These are phyloP conservation scores for Coemansia sp. DNA, from an alignment of 192 early-diverging fungal genomes.

Conservation along the genomic window DNA sequence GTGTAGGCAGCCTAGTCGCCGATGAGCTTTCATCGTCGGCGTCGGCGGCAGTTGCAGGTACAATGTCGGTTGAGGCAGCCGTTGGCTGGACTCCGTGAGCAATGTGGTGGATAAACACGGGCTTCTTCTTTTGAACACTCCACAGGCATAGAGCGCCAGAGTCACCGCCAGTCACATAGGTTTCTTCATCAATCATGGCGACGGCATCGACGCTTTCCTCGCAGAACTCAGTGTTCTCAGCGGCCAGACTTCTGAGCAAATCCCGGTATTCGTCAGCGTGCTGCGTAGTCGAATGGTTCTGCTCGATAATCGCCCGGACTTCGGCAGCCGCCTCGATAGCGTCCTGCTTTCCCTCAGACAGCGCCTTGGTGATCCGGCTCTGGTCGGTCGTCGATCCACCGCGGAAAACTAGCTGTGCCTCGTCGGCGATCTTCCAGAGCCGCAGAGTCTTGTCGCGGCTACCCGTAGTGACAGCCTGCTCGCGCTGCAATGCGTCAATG, in stretches of 20 bases:
- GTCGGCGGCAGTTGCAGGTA: background rate
- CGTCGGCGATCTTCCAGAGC: slow-evolving; percentile 96
- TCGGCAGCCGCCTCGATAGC: background rate
- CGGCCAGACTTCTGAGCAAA: slow-evolving; percentile 30
- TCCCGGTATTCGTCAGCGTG: slow-evolving; percentile 10
- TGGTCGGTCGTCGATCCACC: slow-evolving; percentile 66
- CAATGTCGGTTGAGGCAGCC: background rate
- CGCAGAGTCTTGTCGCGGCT: slow-evolving; percentile 88
- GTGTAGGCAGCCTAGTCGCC: slow-evolving; percentile 8
- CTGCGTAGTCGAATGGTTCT: background rate
- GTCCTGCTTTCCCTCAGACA: slow-evolving; percentile 1
- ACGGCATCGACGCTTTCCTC: slow-evolving; percentile 85
- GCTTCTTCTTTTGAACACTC: slow-evolving; percentile 92
- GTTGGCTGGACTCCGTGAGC: slow-evolving; percentile 75
- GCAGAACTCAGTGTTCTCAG: slow-evolving; percentile 18
- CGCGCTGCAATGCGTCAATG: slow-evolving; percentile 84
- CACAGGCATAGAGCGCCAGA: slow-evolving; percentile 88
- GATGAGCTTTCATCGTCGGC: background rate
- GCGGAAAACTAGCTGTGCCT: slow-evolving; percentile 90
- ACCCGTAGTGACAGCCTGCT: slow-evolving; percentile 90
- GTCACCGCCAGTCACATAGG: slow-evolving; percentile 92
- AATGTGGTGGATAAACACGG: slow-evolving; percentile 73
- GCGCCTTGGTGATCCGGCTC: slow-evolving; percentile 28
- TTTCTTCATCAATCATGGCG: slow-evolving; percentile 91
- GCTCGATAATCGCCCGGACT: background rate